Evolutionary conservation across 2,329 filamentous ascomycete genomes (phyloP), one percentile per base, ranked within the genome.

Genomic region (Exutisphaerella laricina): DNA sequence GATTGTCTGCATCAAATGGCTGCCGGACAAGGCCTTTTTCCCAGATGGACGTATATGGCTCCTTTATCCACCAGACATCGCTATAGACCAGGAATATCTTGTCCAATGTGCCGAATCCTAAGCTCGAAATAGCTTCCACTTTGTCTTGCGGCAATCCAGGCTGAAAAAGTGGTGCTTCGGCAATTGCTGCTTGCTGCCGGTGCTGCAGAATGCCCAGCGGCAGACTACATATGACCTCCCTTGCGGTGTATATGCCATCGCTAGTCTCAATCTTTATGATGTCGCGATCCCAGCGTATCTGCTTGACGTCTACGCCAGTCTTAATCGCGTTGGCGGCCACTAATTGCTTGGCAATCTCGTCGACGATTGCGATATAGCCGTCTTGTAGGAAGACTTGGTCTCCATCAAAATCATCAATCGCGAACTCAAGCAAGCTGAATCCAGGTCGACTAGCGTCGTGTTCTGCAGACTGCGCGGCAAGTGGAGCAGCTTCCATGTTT

Each of bases 341-440:
- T 6, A 58, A 26, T 17, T 48, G 43, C 40, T 46, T 49, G 5
- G 49, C 51, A 4, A 58, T 22, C 32, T 58, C 50, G 3, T 55
- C 37, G 4, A 55, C 33, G 10, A 58, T 23, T n/a, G 48, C 46
- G 5, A 41, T 43, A 32, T 58, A 58, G 4, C 55, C 53, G 43
- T 58, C 55, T 39, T 49, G 50, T 16, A 58, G 35, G 35, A 58
- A 56, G 6, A 55, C 53, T 28, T 58, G 55, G 9, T 55, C 48
- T 9, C 55, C 55, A 34, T 58, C 55, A 32, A 56, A 56, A 17
- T 55, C 53, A 21, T 56, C 55, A 28, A 56, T 50, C 3, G 48
- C 53, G 26, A 45, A 56, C 42, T 58, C 55, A n/a, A 52, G 45
- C 37, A 58, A 26, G 20, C 53, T 44, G 36, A 56, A 41, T 1